Conservation (phyloP, 352 stramenopile species). For the Phytophthora megakarya region DNA sequence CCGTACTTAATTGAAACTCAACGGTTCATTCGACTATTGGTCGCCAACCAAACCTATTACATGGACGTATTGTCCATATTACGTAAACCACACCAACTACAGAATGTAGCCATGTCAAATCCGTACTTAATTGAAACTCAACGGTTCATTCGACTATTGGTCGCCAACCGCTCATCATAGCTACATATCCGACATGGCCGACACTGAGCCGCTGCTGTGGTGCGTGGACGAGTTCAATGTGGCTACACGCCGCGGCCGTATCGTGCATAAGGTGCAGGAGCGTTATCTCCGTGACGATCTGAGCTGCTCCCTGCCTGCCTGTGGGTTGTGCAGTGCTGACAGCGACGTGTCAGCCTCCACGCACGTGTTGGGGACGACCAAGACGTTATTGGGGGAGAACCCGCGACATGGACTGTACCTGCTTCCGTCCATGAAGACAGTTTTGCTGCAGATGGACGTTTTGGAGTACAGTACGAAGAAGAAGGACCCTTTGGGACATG, state of each 20-base stretch:
- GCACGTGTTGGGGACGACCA: conserved; percentile 59
- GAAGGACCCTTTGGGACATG: conserved; percentile 12
- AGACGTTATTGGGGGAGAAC: conserved; percentile 60
- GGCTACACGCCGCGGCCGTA: conserved; percentile 76
- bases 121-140: not conserved
- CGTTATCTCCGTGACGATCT: conserved; percentile 90
- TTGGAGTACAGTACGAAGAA: conserved; percentile 84
- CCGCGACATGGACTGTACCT: conserved; percentile 69
- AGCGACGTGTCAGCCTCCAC: conserved; percentile 58
- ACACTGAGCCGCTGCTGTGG: conserved; percentile 56
- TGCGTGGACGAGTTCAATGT: conserved; percentile 80
- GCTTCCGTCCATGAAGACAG: conserved; percentile 90
- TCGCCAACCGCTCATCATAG: not conserved
- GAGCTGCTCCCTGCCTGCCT: conserved; percentile 69
- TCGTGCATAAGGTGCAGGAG: conserved; percentile 86
- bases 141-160: not conserved
- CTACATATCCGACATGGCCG: not conserved
- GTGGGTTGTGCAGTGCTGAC: conserved; percentile 62
- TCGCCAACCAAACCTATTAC: no score
- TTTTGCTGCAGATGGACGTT: conserved; percentile 91
- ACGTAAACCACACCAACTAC: no score
- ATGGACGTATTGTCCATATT: no score
- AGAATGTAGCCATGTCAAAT: conserved; percentile 3
- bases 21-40: not conserved
- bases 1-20: not conserved